Evolutionary conservation across 768 basidiomycete species (phyloP).

Genomic region (Chiua virens): DNA sequence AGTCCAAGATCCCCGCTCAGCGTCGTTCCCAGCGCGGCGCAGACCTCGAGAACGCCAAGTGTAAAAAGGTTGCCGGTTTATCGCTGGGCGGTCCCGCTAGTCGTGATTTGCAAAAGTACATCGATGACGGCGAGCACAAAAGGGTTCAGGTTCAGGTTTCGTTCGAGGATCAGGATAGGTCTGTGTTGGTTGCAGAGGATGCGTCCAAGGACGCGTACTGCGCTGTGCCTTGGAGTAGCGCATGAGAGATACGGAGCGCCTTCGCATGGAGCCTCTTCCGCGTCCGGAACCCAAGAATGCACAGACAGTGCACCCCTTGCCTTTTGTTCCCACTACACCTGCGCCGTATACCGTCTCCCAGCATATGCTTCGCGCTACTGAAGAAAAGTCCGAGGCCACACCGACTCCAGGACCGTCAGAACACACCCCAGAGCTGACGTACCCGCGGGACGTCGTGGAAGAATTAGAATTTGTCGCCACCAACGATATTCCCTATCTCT

Average conservation of each 20-base stretch:
- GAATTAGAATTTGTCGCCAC: constrained; percentile 37
- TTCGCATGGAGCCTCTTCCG: not conserved
- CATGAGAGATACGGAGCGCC: constrained; percentile 9
- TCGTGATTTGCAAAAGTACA: constrained; percentile 26
- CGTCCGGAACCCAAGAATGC: constrained; percentile 10
- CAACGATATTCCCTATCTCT: constrained; percentile 36
- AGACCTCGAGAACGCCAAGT: constrained; percentile 39
- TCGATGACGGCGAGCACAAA: constrained; percentile 7
- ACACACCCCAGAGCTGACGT: constrained; percentile 21
- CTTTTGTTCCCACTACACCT: not conserved
- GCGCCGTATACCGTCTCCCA: not conserved
- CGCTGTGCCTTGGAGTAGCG: not conserved
- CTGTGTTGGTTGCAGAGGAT: not conserved
- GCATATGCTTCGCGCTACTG: not conserved
- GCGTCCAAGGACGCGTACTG: not conserved
- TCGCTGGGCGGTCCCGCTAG: constrained; percentile 35
- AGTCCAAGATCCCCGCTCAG: constrained; percentile 22
- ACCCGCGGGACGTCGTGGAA: constrained; percentile 3
- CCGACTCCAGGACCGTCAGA: not conserved
- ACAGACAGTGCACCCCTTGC: not conserved
- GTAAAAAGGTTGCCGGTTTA: constrained; percentile 37
- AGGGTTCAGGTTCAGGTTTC: not conserved
- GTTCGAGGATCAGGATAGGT: not conserved
- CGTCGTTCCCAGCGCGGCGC: constrained; percentile 35
- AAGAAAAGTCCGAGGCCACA: constrained; percentile 1